phyloP scores from a whole-genome alignment of 169 alveolate species.

The Plasmodium relictum region DNA sequence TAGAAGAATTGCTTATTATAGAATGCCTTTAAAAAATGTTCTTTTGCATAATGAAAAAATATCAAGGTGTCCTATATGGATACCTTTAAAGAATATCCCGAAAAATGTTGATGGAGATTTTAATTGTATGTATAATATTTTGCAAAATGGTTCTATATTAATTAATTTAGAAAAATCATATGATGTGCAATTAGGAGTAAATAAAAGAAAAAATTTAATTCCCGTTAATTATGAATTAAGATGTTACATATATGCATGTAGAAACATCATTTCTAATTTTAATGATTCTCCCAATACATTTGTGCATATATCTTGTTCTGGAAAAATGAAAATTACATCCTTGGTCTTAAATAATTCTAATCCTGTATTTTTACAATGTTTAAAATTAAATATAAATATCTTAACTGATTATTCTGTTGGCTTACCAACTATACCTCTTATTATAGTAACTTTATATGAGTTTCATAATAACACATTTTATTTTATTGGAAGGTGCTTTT shows the following conservation, averaged over 20 bases:
- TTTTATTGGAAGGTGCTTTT: slow-evolving; percentile 69
- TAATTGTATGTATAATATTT: slow-evolving; percentile 79
- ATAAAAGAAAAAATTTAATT: slow-evolving; percentile 83
- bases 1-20: slow-evolving; percentile 83
- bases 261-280: slow-evolving; percentile 83
- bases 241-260: slow-evolving; percentile 89
- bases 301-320: slow-evolving; percentile 86
- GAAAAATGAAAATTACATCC: slow-evolving; percentile 85
- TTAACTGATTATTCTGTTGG: slow-evolving; percentile 76
- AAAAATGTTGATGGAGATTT: slow-evolving; percentile 60
- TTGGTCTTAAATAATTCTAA: slow-evolving; percentile 81
- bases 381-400: slow-evolving; percentile 78
- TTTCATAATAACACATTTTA: slow-evolving; percentile 74
- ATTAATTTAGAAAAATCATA: slow-evolving; percentile 81
- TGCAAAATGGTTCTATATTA: slow-evolving; percentile 84
- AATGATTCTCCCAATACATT: slow-evolving; percentile 86
- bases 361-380: slow-evolving; percentile 89
- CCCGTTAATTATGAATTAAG: slow-evolving; percentile 90
- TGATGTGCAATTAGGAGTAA: slow-evolving; percentile 78
- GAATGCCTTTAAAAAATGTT: slow-evolving; percentile 82
- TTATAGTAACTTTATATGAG: slow-evolving; percentile 69
- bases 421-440: slow-evolving; percentile 72
- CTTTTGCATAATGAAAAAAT: slow-evolving; percentile 85
- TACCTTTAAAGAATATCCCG: slow-evolving; percentile 86
- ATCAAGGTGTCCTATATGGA: slow-evolving; percentile 89